Conservation (phyloP, 495 filamentous ascomycete species). For the Penicillium tannophilum region DNA sequence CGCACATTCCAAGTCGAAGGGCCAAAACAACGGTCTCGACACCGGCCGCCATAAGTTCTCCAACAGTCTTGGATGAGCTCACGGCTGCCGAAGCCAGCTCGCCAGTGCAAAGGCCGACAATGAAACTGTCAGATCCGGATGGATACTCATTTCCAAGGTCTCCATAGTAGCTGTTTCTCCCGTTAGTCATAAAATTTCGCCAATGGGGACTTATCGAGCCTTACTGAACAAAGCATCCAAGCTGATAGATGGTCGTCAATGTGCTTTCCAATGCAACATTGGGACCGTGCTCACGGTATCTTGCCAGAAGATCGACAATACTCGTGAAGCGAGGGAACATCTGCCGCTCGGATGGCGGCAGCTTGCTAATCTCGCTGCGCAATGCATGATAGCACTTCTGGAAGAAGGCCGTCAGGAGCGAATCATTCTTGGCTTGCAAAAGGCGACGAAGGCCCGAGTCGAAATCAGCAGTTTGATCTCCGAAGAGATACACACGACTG, state of each 20-base stretch:
- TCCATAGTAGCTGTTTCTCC: conserved; percentile 41
- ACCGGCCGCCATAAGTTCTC: conserved; percentile 65
- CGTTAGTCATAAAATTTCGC: conserved; percentile 5
- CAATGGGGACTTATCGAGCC: conserved; percentile 12
- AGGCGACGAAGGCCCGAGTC: conserved; percentile 65
- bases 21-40: conserved; percentile 72
- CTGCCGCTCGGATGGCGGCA: conserved; percentile 60
- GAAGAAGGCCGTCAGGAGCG: conserved; percentile 66
- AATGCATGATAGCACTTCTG: conserved; percentile 62
- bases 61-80: conserved; percentile 65
- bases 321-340: conserved; percentile 69
- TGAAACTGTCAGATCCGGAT: conserved; percentile 45
- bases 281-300: conserved; percentile 57
- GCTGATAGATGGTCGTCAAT: conserved; percentile 68
- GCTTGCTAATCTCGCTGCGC: conserved; percentile 61
- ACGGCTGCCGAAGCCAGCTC: conserved; percentile 73
- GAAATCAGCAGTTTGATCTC: conserved; percentile 78
- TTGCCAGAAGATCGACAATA: conserved; percentile 69
- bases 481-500: conserved; percentile 59
- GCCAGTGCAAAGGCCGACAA: conserved; percentile 66
- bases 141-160: conserved; percentile 56
- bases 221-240: conserved; percentile 78
- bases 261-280: conserved; percentile 68
- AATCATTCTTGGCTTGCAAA: conserved; percentile 64
- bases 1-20: conserved; percentile 68